Base-by-base conservation (phyloP, 305 asterid genomes). In the Petunia hybrid region DNA sequence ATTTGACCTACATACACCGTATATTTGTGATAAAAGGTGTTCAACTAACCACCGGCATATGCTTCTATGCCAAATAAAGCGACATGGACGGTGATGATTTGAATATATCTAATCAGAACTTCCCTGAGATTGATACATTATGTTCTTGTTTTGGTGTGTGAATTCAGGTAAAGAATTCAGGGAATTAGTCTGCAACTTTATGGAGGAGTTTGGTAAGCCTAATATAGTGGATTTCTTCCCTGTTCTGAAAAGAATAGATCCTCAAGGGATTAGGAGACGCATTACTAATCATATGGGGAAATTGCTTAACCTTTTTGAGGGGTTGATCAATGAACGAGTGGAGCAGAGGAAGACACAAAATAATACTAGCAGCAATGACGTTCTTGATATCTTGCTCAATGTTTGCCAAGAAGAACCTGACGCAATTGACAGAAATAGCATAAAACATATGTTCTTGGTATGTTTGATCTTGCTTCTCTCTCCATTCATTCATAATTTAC, bases 151-250 rank as follows among this genome's bases (percentile, higher is more conserved):
- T 3, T 55, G 12, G 14, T 55, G 4, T 55, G 10, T 59, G 2
- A 67, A 80, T 10, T 80, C 35, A 6, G 65, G 83, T 3, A 85
- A 74, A 51, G 87, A 84, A 43, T 60, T 85, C 78, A 85, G 63
- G 85, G 86, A 80, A 1, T 10, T 60, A 1, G 45, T 82, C 0
- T 82, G 53, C 76, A 77, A 84, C 0, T 79, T 88, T 36, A 62
- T 67, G 80, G 80, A 35, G 68, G 75, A 74, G 1, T 51, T 81
- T 1, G 87, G 89, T 4, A 69, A 75, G 35, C 86, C 89, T 0
- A 89, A 89, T 63, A 8, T 84, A 4, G 91, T 86, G 0, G 88
- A 88, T 36, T 88, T 73, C 63, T 84, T 85, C 4, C 89, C 89
- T 2, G 14, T 87, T 40, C 51, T 88, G 0, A 80, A 77, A 77